phyloP scores from a whole-genome alignment of 306 rosid species.

The Canavalia gladiata region DNA sequence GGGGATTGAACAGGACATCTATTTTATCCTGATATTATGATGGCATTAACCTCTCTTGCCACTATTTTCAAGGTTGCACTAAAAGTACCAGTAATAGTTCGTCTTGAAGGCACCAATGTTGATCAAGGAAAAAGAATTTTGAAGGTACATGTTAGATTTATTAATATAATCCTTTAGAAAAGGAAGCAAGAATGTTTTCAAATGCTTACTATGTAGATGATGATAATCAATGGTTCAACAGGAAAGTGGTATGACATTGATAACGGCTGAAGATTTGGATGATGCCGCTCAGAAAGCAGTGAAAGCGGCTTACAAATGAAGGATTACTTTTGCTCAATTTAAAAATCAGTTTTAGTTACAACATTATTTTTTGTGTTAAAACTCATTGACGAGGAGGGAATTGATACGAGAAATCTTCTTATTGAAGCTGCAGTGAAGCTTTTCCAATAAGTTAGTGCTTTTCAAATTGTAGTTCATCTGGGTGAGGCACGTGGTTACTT shows the following conservation, averaged over 20 bases:
- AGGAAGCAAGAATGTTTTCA: conserved; percentile 25
- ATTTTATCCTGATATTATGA: conserved; percentile 29
- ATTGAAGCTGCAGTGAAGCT: conserved; percentile 44
- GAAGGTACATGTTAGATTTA: conserved; percentile 63
- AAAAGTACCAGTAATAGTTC: conserved; percentile 94
- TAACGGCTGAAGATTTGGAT: conserved; percentile 96
- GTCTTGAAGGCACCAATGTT: conserved; percentile 98
- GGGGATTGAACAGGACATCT: background rate
- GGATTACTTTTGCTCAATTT: conserved; percentile 43
- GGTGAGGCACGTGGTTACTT: conserved; percentile 25
- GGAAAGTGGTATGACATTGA: conserved; percentile 93
- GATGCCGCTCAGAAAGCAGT: conserved; percentile 98
- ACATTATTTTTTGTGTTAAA: conserved; percentile 44
- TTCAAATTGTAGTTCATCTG: conserved; percentile 37
- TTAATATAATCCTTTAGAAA: background rate
- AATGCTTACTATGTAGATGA: conserved; percentile 25
- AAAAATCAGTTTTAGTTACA: conserved; percentile 39
- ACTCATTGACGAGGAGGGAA: conserved; percentile 45
- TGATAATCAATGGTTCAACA: conserved; percentile 56
- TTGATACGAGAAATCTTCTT: conserved; percentile 43
- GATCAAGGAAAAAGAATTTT: conserved; percentile 94
- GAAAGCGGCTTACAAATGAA: conserved; percentile 75
- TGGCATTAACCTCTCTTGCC: conserved; percentile 41
- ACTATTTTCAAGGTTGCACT: conserved; percentile 70
- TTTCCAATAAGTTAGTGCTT: conserved; percentile 55